Evolutionary conservation across 441 rosid species (phyloP), one percentile per base, ranked within the genome.

Genomic region (Hura crepitans): DNA sequence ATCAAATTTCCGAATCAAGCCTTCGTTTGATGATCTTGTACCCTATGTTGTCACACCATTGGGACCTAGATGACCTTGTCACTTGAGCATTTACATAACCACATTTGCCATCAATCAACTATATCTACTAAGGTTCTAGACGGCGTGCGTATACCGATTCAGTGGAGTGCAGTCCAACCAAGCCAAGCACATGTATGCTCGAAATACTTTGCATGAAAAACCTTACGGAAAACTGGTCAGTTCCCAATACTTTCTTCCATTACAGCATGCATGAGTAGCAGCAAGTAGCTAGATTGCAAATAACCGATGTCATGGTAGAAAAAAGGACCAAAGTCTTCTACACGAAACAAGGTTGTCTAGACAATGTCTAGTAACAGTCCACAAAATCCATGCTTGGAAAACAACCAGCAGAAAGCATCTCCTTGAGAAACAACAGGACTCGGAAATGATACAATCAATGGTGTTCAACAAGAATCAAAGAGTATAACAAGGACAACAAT

Each of bases 191-290:
- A 33, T n/a, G n/a, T n/a, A n/a, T 93, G 97, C 60, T 87, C 88
- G 50, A 93, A 65, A 83, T 93, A 97, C 80, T 84, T 81, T 56
- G 79, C 66, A 47, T 84, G 91, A 66, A 91, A 91, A 62, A 78
- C 87, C 75, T 86, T 87, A 15, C 97, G 89, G 77, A 94, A 93
- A 72, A 93, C 91, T 25, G 96, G 97, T 75, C 98, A 93, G 62
- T 76, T 83, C 66, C 90, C 96, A 68, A 73, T 74, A 68, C 78
- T 85, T 72, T 78, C 83, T 59, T 74, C 86, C 33, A 33, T 43
- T 33, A 74, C 54, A 70, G 74, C 84, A 69, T 35, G 49, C 65
- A 72, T 66, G 61, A 72, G 79, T 79, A 74, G 70, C 37, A 78
- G 53, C 62, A 39, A 72, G 33, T 72, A 35, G 15, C 14, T 49